A percentile compares a stretch with the other conserved stretches of the same genome.
These are phyloP conservation scores for Tephrocybe sp. DNA, from an alignment of 768 basidiomycete species.

Conservation along the genomic window DNA sequence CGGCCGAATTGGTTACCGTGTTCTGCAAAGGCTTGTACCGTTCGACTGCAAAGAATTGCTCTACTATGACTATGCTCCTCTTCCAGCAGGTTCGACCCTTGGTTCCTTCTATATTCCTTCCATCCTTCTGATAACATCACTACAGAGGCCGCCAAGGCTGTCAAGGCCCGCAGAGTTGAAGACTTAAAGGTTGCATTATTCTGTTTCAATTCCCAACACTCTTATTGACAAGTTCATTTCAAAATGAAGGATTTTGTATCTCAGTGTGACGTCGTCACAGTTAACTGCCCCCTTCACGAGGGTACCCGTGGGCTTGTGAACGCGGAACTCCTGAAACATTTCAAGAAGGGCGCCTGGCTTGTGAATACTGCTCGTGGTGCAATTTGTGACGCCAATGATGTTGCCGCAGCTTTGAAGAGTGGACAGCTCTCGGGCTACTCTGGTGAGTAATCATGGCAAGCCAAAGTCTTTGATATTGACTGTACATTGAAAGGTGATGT, in stretches of 20 bases:
- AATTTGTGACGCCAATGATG: slow-evolving; percentile 81
- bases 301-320: slow-evolving; percentile 79
- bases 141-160: slow-evolving; percentile 61
- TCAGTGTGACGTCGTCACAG: slow-evolving; percentile 77
- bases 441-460: slow-evolving; percentile 20
- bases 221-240: not conserved
- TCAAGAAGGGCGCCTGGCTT: slow-evolving; percentile 92
- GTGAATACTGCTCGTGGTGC: slow-evolving; percentile 94
- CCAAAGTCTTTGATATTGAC: not conserved
- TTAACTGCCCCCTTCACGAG: slow-evolving; percentile 88
- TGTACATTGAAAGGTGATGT: slow-evolving; percentile 50
- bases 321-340: slow-evolving; percentile 76
- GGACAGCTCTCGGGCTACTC: slow-evolving; percentile 70
- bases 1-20: slow-evolving; percentile 80
- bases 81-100: slow-evolving; percentile 49
- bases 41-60: slow-evolving; percentile 90
- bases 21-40: slow-evolving; percentile 72
- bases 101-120: not conserved
- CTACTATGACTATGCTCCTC: slow-evolving; percentile 82
- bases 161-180: slow-evolving; percentile 72
- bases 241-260: slow-evolving; percentile 25
- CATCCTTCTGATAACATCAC: not conserved
- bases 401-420: slow-evolving; percentile 70
- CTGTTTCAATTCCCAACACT: not conserved
- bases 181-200: slow-evolving; percentile 58